Evolutionary conservation across 192 early-diverging fungal species (phyloP), one percentile per base, ranked within the genome.

Genomic region (Pilobolus umbonatus): DNA sequence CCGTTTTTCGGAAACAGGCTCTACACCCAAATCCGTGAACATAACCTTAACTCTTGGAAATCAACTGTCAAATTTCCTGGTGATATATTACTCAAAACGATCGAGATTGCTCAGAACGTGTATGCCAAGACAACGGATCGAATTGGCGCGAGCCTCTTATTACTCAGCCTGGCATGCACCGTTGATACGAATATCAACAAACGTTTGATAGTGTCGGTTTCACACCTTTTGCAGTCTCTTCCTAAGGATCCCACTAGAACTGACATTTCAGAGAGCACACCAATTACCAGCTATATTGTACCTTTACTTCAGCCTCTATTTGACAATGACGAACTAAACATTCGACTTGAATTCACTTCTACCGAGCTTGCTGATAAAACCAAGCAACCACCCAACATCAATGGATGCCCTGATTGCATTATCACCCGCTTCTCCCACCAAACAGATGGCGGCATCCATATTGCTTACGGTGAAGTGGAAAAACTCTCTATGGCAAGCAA

Each of bases 331-430:
- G 34, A 54, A 11, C 55, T 15, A 44, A 29, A 56, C 21, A 56
- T 56, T 44, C 24, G 55, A 25, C 24, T 44, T 38, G 40, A 56
- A 42, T 42, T 44, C 29, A 55, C 38, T 38, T 55, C 29, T 36
- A 42, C 54, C 42, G 54, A 55, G 42, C 21, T 26, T 24, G 21
- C 54, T 55, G 54, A 55, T 39, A 43, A 55, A 3, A 4, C 43
- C 10, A 44, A 57, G 8, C 55, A 30, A 57, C 26, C 29, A 57
- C 25, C 31, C 35, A 45, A 44, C 34, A 46, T 58, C 47, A 46
- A 15, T 58, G 56, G 32, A 46, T 35, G 42, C 24, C 42, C 56
- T 34, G 56, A 58, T 58, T 58, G 56, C 34, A 58, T 58, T 14
- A 58, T 58, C 25, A 58, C 0, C 25, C 21, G 14, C 47, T 47